Percentiles rank a stretch among this genome's conserved stretches.
phyloP scores from a whole-genome alignment of 345 rosid genomes.

The Isatis tinctoria region DNA sequence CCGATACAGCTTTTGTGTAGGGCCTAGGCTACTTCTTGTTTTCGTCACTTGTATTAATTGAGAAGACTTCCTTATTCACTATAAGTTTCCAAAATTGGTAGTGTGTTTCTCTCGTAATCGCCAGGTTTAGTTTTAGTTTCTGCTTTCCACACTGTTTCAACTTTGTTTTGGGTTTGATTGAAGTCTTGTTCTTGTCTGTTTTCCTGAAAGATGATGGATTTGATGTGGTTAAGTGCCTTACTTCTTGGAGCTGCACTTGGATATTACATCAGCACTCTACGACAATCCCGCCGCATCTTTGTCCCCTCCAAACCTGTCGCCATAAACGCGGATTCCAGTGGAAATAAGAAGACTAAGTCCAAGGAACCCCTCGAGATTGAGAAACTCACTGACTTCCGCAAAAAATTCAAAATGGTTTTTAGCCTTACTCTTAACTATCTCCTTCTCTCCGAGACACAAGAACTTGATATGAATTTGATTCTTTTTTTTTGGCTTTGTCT shows the following conservation, averaged over 20 bases:
- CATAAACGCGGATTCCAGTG: conserved; percentile 15
- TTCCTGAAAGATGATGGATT: conserved; percentile 43
- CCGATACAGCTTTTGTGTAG: neutral
- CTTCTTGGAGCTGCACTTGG: conserved; percentile 82
- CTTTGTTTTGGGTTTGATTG: neutral
- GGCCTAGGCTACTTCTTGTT: neutral
- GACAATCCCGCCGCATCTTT: conserved; percentile 37
- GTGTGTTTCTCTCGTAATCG: neutral
- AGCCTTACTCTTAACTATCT: neutral
- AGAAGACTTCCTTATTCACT: neutral
- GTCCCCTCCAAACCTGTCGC: conserved; percentile 31
- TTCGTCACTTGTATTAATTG: neutral
- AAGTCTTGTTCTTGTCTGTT: neutral
- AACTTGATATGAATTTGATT: conserved; percentile 3
- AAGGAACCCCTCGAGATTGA: conserved; percentile 79
- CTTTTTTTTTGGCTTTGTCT: neutral
- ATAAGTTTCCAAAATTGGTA: neutral
- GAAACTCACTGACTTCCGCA: conserved; percentile 68
- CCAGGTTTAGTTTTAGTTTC: neutral
- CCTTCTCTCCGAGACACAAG: neutral
- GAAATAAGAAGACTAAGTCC: conserved; percentile 38
- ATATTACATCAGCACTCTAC: conserved; percentile 54
- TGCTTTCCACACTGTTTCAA: neutral
- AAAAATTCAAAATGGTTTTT: conserved; percentile 84
- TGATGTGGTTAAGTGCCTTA: conserved; percentile 62